Evolutionary conservation across 2,329 filamentous ascomycete species (phyloP), one percentile per base, ranked within the genome.

Genomic region (Cadophora sp.): DNA sequence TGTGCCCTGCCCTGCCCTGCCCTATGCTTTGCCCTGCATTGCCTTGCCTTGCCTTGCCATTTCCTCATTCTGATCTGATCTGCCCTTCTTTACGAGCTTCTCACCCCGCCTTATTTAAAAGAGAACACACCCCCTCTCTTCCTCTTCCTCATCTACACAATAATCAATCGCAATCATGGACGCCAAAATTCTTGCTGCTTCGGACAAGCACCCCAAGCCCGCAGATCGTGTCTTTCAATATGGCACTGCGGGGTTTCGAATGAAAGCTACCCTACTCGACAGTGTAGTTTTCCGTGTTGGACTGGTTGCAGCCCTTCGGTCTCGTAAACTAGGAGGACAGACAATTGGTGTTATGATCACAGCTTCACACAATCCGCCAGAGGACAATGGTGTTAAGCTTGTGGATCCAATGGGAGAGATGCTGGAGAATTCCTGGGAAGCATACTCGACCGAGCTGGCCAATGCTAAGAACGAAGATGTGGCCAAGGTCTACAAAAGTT

Each of bases 381-480:
- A 89, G 75, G 94, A 97, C 81, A 97, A 97, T 80, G 94, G 94
- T 62, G 91, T 97, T 79, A 97, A 97, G 86, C 89, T 99, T 74
- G 93, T 99, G 71, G 96, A 99, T 80, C 96, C 96, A 14, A 92
- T 97, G 90, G 95, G 96, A 73, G 96, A 98, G 80, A 98, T 98
- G 96, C 87, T 97, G 61, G 93, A 97, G 87, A 91, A 94, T 80
- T 92, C 95, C 69, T 99, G 96, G 96, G 96, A 99, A 82, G 84
- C 85, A 46, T 91, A 94, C 79, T 94, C 94, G 64, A 98, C 96
- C 43, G 87, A 87, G 76, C 89, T 99, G 71, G 94, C 97, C 78
- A 99, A 99, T 81, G 90, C 92, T 71, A 82, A 88, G 22, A 91
- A 97, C 76, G 87, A 93, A 72, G 87, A 89, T 62, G 88, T 98